Evolutionary conservation across 148 eudicot genomes (phyloP).

Genomic region (Silene latifolia): DNA sequence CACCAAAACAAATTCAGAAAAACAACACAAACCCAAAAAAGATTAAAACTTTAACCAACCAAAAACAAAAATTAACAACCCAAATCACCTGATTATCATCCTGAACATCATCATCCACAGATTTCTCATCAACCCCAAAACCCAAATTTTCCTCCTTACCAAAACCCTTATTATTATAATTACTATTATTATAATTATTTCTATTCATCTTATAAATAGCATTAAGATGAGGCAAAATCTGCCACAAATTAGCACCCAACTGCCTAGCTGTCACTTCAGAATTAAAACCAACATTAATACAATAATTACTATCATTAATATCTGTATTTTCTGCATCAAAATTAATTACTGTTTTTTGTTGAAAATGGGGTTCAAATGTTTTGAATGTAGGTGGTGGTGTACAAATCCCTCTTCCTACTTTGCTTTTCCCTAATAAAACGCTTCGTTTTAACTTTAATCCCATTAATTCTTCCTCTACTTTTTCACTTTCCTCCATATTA

Average conservation of each 20-base stretch:
- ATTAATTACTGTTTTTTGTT: neutral
- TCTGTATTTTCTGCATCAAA: neutral
- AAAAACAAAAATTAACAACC: neutral
- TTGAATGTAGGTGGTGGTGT: conserved; percentile 86
- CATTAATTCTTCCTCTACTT: conserved; percentile 44
- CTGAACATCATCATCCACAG: conserved; percentile 32
- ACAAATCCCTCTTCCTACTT: conserved; percentile 42
- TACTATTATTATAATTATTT: neutral
- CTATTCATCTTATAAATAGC: conserved; percentile 38
- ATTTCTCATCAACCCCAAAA: conserved; percentile 23
- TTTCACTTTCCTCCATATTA: conserved; percentile 36
- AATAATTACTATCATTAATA: neutral
- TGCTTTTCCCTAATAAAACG: conserved; percentile 53
- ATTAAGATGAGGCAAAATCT: conserved; percentile 42
- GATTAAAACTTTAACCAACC: neutral
- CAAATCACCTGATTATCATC: conserved; percentile 46
- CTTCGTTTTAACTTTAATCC: conserved; percentile 58
- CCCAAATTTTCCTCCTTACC: conserved; percentile 29
- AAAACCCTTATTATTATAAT: conserved; percentile 4
- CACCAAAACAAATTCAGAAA: neutral
- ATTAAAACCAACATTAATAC: neutral
- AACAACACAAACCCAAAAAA: conserved; percentile 19
- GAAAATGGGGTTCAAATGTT: conserved; percentile 30
- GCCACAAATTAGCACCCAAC: conserved; percentile 76
- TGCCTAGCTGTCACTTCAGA: conserved; percentile 59